phyloP scores from a whole-genome alignment of 2,329 filamentous ascomycete species.

The Calonectria naviculata region DNA sequence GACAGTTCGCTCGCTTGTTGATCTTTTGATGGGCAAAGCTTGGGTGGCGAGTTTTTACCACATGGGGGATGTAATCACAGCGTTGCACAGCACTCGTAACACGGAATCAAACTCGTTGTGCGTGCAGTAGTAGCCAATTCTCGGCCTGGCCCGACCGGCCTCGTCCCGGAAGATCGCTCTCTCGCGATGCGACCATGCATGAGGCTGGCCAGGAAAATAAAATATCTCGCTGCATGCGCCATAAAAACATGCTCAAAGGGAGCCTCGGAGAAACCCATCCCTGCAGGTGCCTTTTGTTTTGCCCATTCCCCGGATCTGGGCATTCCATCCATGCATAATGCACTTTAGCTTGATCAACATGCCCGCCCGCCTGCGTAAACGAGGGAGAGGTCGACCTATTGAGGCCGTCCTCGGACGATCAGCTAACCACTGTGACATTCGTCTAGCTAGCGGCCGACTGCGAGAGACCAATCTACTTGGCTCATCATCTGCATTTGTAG shows the following conservation, averaged over 20 bases:
- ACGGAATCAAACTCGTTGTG: background rate
- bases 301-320: background rate
- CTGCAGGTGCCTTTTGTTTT: background rate
- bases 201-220: background rate
- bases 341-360: background rate
- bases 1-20: background rate
- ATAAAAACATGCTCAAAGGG: background rate
- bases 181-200: background rate
- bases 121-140: background rate
- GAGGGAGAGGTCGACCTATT: background rate
- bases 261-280: background rate
- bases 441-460: slow-evolving; percentile 1
- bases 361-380: background rate
- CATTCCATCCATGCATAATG: background rate
- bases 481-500: background rate
- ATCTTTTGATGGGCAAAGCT: background rate
- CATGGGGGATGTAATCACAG: background rate
- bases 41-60: background rate
- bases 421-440: background rate
- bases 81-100: background rate
- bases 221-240: background rate
- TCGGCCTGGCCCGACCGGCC: background rate
- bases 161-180: background rate
- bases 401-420: background rate
- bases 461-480: background rate